Conservation (phyloP, 495 filamentous ascomycete genomes). For the Talaromyces nanjingensis region DNA sequence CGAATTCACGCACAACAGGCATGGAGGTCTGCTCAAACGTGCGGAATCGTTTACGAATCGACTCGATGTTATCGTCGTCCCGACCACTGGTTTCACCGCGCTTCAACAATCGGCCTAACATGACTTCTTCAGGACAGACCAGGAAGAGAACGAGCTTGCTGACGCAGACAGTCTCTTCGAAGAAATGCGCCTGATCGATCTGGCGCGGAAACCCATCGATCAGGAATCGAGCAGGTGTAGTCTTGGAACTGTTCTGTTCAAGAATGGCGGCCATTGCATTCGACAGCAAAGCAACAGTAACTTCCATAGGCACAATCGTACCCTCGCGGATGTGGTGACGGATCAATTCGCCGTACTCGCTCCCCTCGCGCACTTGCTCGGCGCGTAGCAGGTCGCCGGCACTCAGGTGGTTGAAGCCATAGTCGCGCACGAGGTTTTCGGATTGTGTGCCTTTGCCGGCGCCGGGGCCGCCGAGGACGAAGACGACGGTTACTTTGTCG, state of each 20-base stretch:
- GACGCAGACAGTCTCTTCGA: conserved; percentile 81
- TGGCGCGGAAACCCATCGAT: conserved; percentile 95
- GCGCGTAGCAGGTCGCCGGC: conserved; percentile 91
- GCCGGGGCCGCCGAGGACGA: conserved; percentile 50
- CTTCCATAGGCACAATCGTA: conserved; percentile 95
- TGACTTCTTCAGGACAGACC: conserved; percentile 81
- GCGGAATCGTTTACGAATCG: conserved; percentile 89
- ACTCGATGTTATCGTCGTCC: conserved; percentile 88
- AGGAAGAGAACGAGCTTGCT: conserved; percentile 82
- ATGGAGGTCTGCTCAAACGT: conserved; percentile 93
- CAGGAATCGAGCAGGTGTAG: conserved; percentile 56
- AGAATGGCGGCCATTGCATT: conserved; percentile 76
- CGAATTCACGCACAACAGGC: conserved; percentile 88
- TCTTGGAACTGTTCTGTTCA: conserved; percentile 23
- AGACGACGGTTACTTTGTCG: conserved; percentile 76
- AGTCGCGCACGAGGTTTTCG: conserved; percentile 78
- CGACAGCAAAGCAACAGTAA: conserved; percentile 88
- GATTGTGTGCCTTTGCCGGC: conserved; percentile 68
- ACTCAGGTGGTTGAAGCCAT: conserved; percentile 85
- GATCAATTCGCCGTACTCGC: conserved; percentile 86
- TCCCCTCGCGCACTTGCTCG: conserved; percentile 80
- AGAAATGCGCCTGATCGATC: conserved; percentile 91
- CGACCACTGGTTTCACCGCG: conserved; percentile 87
- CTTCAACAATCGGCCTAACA: conserved; percentile 76
- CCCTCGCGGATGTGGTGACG: conserved; percentile 84